Base-by-base conservation (phyloP, 306 rosid genomes). In the Malus asiatica region DNA sequence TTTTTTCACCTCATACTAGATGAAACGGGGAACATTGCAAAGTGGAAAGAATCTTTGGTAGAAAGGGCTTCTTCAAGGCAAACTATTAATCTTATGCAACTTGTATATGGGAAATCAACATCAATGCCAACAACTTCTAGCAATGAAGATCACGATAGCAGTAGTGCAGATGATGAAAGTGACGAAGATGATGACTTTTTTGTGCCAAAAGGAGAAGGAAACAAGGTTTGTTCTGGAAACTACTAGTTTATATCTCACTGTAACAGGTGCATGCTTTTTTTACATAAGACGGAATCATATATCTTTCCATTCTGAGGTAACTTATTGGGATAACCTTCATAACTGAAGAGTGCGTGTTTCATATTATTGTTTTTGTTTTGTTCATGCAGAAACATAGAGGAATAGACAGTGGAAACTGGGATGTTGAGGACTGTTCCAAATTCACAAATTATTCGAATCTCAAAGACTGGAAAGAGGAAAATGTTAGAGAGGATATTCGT, bases 381-480 rank as follows among this genome's bases (percentile, higher is more conserved):
- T 77, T 76, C 61, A 66, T 73, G 78, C 85, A 88, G 88, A 86
- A 77, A 69, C 70, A 57, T 13, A 63, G 81, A 57, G 88, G 82
- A 63, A 75, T 76, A 38, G 85, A 79, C 81, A 87, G 59, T 76
- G 90, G 83, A 80, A 62, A 83, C 79, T 76, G 81, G 69, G 77
- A 89, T 78, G 22, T 82, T 12, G 99, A 89, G 83, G 99, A 95
- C 77, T 92, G 85, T 82, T 87, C 97, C 76, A 95, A 92, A 84
- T 86, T 86, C 76, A 76, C 86, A 72, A 84, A 72, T 72, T 73
- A 72, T 68, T 55, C 66, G 58, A 84, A 80, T 72, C 71, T 75
- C 58, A 79, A 83, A 81, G 66, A 63, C 78, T 88, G 88, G 93
- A 83, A 83, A 66, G 87, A 77, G 71, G 84, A 86, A 77, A 84